Evolutionary conservation across 2,329 filamentous ascomycete species (phyloP), one percentile per base, ranked within the genome.

Genomic region (Fusarium sp.): DNA sequence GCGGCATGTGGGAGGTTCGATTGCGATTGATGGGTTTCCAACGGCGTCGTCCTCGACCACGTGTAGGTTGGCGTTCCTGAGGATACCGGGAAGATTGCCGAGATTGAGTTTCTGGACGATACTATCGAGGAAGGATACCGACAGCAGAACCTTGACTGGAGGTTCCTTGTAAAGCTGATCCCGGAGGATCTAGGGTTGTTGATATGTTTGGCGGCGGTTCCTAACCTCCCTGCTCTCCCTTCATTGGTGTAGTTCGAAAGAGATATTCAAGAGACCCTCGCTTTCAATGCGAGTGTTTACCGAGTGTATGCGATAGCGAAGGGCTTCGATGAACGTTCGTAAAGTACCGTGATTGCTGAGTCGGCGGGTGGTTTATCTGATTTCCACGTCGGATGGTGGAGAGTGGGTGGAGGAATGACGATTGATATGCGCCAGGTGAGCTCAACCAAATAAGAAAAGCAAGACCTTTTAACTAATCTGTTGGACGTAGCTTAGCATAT

Each of bases 1-100:
- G 78, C 59, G 79, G 78, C 80, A 82, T 82, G 50, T 56, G 48
- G 58, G 42, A 58, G 41, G 49, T 23, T 51, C 37, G 23, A 28
- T 23, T 45, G 49, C 14, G 32, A 37, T 53, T 25, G 18, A 18
- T 20, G 49, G 34, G 20, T 51, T 23, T 51, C 32, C 18, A n/a
- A 7, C 21, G 30, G 34, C 20, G 16, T 50, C 16, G 48, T 32
- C 48, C 21, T 51, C 18, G 32, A 27, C 18, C 32, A 42, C n/a
- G 13, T 53, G 34, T 27, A 25, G 21, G 23, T 42, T 53, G 49
- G 23, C 49, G 34, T 53, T 53, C 20, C 49, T 53, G 57, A 16
- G 18, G 20, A 37, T 42, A 28, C 41, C 37, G 34, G 50, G 46
- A 18, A 32, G 56, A 28, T 45, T 54, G 28, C 42, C 34, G 23